phyloP scores from a whole-genome alignment of 75 land plant species.

The Gnetum montanum region DNA sequence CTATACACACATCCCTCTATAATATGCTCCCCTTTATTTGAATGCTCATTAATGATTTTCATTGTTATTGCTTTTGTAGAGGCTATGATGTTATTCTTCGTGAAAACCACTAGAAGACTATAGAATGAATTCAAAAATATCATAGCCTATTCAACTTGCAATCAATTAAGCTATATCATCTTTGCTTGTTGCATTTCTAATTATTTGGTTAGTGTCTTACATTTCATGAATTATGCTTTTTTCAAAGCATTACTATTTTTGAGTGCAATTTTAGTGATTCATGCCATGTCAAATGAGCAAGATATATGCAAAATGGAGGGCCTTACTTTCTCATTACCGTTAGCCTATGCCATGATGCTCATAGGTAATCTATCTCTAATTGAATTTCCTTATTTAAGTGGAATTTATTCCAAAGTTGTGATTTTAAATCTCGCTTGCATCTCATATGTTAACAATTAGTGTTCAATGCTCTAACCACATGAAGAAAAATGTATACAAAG shows the following conservation, averaged over 20 bases:
- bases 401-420: slow-evolving; percentile 8
- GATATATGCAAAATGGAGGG: not conserved
- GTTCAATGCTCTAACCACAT: too few species aligned
- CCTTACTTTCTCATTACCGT: not conserved
- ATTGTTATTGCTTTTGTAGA: not conserved
- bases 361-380: slow-evolving; percentile 2
- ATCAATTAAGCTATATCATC: not conserved
- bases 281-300: not conserved
- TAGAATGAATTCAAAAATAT: not conserved
- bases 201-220: not conserved
- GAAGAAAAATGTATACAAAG: too few species aligned
- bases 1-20: too few species aligned
- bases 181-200: not conserved
- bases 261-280: not conserved
- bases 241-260: not conserved
- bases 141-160: not conserved
- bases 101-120: not conserved
- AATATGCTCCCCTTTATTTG: not conserved
- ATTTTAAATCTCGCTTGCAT: slow-evolving; percentile 2
- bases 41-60: not conserved
- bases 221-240: not conserved
- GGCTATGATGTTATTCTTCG: not conserved
- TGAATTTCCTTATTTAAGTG: slow-evolving; percentile 2
- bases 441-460: slow-evolving; percentile 3
- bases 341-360: slow-evolving; percentile 8